Evolutionary conservation across 73 alveolate genomes (phyloP).

Genomic region (Paramecium biaurelia): DNA sequence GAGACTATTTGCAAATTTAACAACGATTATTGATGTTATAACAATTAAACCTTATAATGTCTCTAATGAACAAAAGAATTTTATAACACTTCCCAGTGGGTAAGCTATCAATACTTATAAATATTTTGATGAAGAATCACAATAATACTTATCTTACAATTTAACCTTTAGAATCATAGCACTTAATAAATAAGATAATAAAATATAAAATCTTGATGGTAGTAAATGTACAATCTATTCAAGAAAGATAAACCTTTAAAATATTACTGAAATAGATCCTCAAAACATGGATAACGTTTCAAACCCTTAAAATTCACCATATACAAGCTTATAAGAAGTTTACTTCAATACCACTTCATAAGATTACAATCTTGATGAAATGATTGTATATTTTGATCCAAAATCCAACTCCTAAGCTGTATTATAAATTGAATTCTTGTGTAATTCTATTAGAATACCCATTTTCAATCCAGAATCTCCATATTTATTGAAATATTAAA

Average conservation of each 20-base stretch:
- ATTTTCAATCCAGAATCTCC: neutral
- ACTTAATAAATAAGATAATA: neutral
- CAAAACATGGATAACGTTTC: neutral
- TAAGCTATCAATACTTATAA: neutral
- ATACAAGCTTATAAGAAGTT: neutral
- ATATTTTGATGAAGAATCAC: neutral
- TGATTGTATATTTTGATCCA: conserved; percentile 20
- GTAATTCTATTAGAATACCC: conserved; percentile 18
- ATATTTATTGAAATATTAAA: neutral
- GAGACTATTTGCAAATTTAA: neutral
- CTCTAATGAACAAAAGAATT: neutral
- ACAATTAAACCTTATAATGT: neutral
- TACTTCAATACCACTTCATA: neutral
- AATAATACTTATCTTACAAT: neutral
- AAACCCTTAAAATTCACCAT: neutral
- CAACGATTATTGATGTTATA: neutral
- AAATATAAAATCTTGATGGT: neutral
- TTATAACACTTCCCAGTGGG: conserved; percentile 5
- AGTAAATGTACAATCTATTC: neutral
- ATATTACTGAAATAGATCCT: neutral
- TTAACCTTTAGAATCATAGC: neutral
- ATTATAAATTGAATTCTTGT: neutral
- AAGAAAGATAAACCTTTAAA: neutral
- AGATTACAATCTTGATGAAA: conserved; percentile 24
- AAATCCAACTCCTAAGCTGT: neutral